Conservation (phyloP, 345 rosid genomes). For the Populus deltoides region DNA sequence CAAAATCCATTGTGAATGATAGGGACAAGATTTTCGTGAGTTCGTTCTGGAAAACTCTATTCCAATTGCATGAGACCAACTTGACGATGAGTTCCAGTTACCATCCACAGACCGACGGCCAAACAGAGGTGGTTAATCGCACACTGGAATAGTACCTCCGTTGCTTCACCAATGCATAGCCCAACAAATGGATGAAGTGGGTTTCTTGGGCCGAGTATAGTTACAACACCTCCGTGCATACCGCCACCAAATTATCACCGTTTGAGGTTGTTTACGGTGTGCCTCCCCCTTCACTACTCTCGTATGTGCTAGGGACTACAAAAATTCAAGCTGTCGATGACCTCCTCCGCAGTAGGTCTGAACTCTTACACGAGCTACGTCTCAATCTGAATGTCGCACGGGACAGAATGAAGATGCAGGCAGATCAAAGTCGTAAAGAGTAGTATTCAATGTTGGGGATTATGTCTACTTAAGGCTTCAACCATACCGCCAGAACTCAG, state of each 20-base stretch:
- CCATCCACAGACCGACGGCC: neutral
- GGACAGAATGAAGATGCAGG: neutral
- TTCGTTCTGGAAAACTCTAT: neutral
- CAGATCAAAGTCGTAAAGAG: no score
- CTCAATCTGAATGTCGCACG: neutral
- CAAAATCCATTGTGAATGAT: neutral
- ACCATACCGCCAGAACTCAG: neutral
- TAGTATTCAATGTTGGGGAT: neutral
- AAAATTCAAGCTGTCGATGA: neutral
- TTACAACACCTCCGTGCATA: neutral
- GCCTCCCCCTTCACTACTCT: no score
- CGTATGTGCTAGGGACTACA: no score
- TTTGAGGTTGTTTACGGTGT: neutral
- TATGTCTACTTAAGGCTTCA: neutral
- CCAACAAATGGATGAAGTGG: neutral
- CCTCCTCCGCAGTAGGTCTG: neutral
- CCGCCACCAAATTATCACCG: rapidly evolving
- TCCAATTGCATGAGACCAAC: neutral
- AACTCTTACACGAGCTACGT: neutral
- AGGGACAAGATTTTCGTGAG: neutral
- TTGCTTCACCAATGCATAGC: neutral
- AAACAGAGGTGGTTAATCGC: neutral
- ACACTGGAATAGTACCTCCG: neutral
- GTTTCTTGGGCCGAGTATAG: neutral
- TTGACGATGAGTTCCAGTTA: neutral